Base-by-base conservation (phyloP, 352 stramenopile species). In the Pythium myriotylum region DNA sequence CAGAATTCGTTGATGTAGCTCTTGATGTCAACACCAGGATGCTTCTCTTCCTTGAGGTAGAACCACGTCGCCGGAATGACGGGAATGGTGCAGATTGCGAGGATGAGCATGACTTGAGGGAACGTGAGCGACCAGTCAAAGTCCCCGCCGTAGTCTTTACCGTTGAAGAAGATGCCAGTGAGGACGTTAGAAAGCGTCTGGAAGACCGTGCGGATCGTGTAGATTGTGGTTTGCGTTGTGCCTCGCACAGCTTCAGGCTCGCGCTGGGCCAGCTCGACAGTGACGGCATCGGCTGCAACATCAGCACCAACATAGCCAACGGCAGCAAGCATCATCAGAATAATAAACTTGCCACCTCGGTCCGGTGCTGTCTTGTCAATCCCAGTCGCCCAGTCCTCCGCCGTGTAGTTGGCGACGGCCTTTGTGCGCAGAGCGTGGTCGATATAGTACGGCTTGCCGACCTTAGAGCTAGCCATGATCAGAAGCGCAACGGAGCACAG, bases 171-270 rank as follows among this genome's bases (percentile, higher is more conserved):
- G 41, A 88, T 81, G 7, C 66, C 76, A 16, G 69, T 74, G n/a
- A 82, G 40, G 17, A 83, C 48, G 26, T 72, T 61, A 5, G 73
- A 67, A 14, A 86, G 19, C 3, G 70, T 79, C 6, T 76, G 51
- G 33, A 85, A 74, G 0, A 85, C 39, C 6, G 72, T 84, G 12
- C 75, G 76, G 4, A 80, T 55, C 9, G 54, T 65, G 62, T 88
- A 86, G 54, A 88, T 81, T n/a, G 54, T 60, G 17, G 78, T 83
- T 41, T 88, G 78, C 0, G 74, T 85, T 50, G 72, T 78, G 46
- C 78, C 78, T 27, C 78, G 78, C 43, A 80, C 76, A 2, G 70
- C 74, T n/a, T 73, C n/a, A 3, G 76, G 76, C 42, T 88, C 78
- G 9, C 79, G 74, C 46, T 88, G 79, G 4, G 79, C 79, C 5